phyloP scores from a whole-genome alignment of 345 rosid genomes.

The Mercurialis annua region DNA sequence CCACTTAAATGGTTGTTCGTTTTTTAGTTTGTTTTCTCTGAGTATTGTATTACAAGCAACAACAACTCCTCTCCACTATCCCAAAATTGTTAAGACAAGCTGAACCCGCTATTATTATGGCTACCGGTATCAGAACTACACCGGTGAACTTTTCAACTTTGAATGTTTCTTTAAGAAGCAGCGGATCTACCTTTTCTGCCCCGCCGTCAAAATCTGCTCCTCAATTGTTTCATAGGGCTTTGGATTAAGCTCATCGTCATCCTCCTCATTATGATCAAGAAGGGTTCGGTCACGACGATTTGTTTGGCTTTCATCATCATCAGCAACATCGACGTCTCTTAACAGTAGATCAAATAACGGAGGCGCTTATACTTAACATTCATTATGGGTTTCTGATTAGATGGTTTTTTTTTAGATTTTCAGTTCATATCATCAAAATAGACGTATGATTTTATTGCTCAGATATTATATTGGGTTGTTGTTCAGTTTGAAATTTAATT shows the following conservation, averaged over 20 bases:
- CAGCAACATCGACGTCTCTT: conserved; percentile 40
- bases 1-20: too few species aligned
- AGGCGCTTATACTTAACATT: too few species aligned
- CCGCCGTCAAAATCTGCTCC: conserved; percentile 68
- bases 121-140: conserved; percentile 77
- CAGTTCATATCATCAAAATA: too few species aligned
- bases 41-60: too few species aligned
- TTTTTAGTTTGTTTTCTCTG: too few species aligned
- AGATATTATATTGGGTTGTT: too few species aligned
- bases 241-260: conserved; percentile 50
- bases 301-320: conserved; percentile 56
- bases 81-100: conserved; percentile 71
- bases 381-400: too few species aligned
- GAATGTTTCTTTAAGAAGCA: conserved; percentile 58
- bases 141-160: conserved; percentile 69
- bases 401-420: too few species aligned
- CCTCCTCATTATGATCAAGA: conserved; percentile 62
- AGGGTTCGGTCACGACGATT: conserved; percentile 44
- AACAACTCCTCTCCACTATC: too few species aligned
- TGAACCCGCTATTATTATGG: conserved; percentile 61
- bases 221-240: conserved; percentile 56
- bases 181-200: conserved; percentile 60
- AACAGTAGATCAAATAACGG: conserved; percentile 54
- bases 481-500: too few species aligned
- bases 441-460: too few species aligned